These are phyloP conservation scores for Metschnikowia gelsemii DNA, from an alignment of 805 yeast species.

Conservation along the genomic window DNA sequence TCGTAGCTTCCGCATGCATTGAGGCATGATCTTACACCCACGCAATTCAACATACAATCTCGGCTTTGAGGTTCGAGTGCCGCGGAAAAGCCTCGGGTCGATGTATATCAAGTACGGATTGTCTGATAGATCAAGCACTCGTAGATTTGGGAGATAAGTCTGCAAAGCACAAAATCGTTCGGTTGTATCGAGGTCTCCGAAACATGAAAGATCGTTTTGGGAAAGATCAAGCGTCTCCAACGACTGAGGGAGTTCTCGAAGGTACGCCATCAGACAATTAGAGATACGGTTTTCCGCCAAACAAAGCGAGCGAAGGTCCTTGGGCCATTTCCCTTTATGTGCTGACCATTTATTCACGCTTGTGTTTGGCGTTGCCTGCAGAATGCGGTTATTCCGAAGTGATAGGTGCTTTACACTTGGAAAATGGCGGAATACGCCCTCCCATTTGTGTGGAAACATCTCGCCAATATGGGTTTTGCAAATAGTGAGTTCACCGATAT, in stretches of 20 bases:
- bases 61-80: background rate
- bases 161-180: conserved; percentile 8
- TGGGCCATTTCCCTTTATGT: conserved; percentile 32
- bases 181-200: conserved; percentile 15
- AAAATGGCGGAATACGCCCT: conserved; percentile 28
- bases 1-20: conserved; percentile 10
- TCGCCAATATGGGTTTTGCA: conserved; percentile 37
- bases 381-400: conserved; percentile 26
- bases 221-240: conserved; percentile 27
- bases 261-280: conserved; percentile 20
- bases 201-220: conserved; percentile 18
- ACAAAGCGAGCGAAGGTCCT: conserved; percentile 21
- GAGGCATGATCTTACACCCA: conserved; percentile 11
- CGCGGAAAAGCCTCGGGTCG: conserved; percentile 11
- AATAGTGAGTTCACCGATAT: conserved; percentile 26
- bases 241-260: conserved; percentile 29
- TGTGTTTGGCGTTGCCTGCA: conserved; percentile 1
- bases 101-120: conserved; percentile 11
- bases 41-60: conserved; percentile 6
- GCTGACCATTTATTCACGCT: no score
- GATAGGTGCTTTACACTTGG: conserved; percentile 22
- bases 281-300: conserved; percentile 29
- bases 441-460: conserved; percentile 33
- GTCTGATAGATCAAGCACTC: conserved; percentile 11
- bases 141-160: conserved; percentile 15